Percentiles rank a stretch among this genome's conserved stretches.
phyloP scores from a whole-genome alignment of 257 asterid species.

The Solanum paucissectum region DNA sequence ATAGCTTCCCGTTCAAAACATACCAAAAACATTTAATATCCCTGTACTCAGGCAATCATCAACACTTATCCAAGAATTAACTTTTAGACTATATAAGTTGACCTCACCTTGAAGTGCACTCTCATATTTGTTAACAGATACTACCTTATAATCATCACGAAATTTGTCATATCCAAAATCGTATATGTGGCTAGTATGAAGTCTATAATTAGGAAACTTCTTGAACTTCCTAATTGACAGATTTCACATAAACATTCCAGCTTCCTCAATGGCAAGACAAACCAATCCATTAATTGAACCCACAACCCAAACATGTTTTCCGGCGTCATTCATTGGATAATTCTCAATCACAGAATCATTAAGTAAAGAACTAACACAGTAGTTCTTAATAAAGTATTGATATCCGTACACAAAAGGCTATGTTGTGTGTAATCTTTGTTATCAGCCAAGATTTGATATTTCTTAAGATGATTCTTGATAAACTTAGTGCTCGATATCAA shows the following conservation, averaged over 20 bases:
- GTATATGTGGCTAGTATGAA: too few species aligned
- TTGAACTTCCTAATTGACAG: background rate
- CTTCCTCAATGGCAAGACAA: background rate
- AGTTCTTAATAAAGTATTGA: too few species aligned
- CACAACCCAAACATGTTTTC: background rate
- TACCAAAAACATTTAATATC: too few species aligned
- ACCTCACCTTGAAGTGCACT: background rate
- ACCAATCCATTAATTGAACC: background rate
- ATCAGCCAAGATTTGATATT: too few species aligned
- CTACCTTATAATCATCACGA: background rate
- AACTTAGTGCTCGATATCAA: too few species aligned
- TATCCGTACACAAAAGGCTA: too few species aligned
- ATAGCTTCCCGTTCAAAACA: too few species aligned
- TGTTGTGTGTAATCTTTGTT: too few species aligned
- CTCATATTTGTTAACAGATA: background rate
- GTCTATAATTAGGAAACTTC: background rate
- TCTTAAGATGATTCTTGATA: too few species aligned
- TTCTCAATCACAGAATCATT: background rate
- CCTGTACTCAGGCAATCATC: background rate
- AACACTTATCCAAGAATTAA: background rate
- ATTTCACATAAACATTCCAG: background rate
- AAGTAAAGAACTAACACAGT: too few species aligned
- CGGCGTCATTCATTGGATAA: background rate
- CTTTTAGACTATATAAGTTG: background rate
- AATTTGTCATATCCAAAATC: background rate